Evolutionary conservation across 2,329 filamentous ascomycete genomes (phyloP), one percentile per base, ranked within the genome.

Genomic region (Esteya vermicola): DNA sequence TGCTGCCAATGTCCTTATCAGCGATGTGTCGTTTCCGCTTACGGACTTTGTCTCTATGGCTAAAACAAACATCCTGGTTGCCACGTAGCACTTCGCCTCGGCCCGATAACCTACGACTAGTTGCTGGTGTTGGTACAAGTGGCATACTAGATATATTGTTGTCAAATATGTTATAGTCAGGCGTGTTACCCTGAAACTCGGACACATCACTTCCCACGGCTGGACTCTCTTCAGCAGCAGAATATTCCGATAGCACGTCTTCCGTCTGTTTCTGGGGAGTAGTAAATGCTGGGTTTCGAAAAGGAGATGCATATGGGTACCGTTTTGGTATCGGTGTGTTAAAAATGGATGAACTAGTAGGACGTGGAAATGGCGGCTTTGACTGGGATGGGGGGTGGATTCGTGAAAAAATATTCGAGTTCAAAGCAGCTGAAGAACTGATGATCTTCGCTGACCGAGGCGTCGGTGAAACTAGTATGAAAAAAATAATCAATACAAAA

Each of bases 211-310:
- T 48, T 33, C 70, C 75, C 51, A 61, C 57, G 21, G 68, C 70
- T 16, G 75, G 75, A 45, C 75, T 79, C 16, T 72, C 70, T 45
- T 80, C 75, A 33, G 67, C 64, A 22, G 67, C 67, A 4, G 72
- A 77, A 31, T 61, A 58, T 50, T 77, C 73, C 4, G 72, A 74
- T 36, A 71, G 57, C 3, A 62, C 51, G 26, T 71, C 63, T 27
- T 78, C 72, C 43, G 70, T 61, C 0, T 69, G 65, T 43, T 68
- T 72, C 36, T 75, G 68, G 1, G 75, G 75, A 0, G 75, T 80
- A 3, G 70, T 77, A 47, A 80, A 80, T 3, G 74, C 68, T 1
- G 75, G 71, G 47, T 79, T 79, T 19, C 75, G 69, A 46, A 79
- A 79, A 1, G 66, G 61, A 13, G 70, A 61, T 0, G 72, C 71